Evolutionary conservation across 768 basidiomycete genomes (phyloP).

Genomic region (Mycena vitilis): DNA sequence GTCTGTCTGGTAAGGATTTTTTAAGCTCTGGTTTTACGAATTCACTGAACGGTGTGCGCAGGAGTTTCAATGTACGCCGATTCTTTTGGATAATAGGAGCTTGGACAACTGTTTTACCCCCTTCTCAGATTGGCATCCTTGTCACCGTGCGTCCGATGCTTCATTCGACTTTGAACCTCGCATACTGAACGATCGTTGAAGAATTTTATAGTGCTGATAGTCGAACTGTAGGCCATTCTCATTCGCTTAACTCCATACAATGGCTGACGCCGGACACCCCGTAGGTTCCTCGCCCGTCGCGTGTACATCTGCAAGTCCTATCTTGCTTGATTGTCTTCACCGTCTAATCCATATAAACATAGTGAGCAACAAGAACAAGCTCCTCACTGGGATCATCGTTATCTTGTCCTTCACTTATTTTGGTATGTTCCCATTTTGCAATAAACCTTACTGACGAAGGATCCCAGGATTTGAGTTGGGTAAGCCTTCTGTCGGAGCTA

Average conservation of each 20-base stretch:
- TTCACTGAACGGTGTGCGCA: background rate
- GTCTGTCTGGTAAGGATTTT: conserved; percentile 40
- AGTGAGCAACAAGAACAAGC: conserved; percentile 15
- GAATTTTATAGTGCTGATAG: conserved; percentile 19
- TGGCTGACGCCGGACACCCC: background rate
- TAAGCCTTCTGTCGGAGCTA: background rate
- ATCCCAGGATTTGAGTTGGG: conserved; percentile 15
- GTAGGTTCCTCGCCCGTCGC: conserved; percentile 14
- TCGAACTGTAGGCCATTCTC: conserved; percentile 10
- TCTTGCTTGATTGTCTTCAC: background rate
- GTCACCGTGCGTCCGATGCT: background rate
- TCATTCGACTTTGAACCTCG: too few relatives aligned
- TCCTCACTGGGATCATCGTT: conserved; percentile 15
- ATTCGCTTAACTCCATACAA: too few relatives aligned
- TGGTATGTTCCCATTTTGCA: background rate
- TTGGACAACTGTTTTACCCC: too few relatives aligned
- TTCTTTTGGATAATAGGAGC: too few relatives aligned
- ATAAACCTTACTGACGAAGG: too few relatives aligned
- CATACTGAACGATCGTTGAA: background rate
- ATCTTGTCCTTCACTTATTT: conserved; percentile 16
- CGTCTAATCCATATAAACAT: too few relatives aligned
- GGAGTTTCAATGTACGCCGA: conserved; percentile 18
- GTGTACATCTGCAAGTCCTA: conserved; percentile 9
- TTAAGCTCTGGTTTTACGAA: background rate
- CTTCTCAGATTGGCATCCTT: conserved; percentile 10